Base-by-base conservation (phyloP, 2,329 filamentous ascomycete genomes). In the Plectosphaerella cucumerina region DNA sequence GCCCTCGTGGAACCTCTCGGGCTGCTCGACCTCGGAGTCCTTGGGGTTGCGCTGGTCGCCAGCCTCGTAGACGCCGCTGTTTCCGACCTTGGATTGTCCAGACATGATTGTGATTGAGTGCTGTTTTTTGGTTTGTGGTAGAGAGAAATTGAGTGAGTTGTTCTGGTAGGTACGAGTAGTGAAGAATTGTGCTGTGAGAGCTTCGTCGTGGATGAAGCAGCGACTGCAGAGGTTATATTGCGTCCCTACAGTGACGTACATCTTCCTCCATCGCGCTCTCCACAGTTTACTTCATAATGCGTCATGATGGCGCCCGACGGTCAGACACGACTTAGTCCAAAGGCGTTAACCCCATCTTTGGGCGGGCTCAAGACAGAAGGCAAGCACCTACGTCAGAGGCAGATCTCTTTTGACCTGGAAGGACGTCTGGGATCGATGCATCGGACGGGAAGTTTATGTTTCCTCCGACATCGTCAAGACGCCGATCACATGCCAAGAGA, bases 41-140 rank as follows among this genome's bases (percentile, higher is more conserved):
- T 81, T 78, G 55, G 70, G 65, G 66, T 84, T 90, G 61, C 81
- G 80, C 76, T 94, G 89, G 70, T 94, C 89, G 52, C 84, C 86
- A 51, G 78, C 85, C 72, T 92, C 87, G 72, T 94, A 92, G 65
- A 90, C 71, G 54, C 70, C 66, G 56, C 70, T 62, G 66, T 74
- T 77, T 59, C 89, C 89, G 64, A 93, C 87, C 64, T 76, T 86
- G 52, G 86, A 89, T 54, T 73, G 61, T 55, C 64, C 67, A 52
- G 65, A 63, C 68, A 70, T 71, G 52, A 35, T 65, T 42, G 39
- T 10, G 6, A 12, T 42, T n/a, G n/a, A n/a, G n/a, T n/a, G n/a
- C n/a, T n/a, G n/a, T n/a, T n/a, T n/a, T n/a, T 6, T 39, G 35
- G 5, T 39, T 31, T 31, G 26, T 3, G 12, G 26, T 5, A 31